A percentile compares a stretch with the other conserved stretches of the same genome.
These are phyloP conservation scores for Berberis vulgaris DNA, from an alignment of 164 flowering plant genomes.

Conservation along the genomic window DNA sequence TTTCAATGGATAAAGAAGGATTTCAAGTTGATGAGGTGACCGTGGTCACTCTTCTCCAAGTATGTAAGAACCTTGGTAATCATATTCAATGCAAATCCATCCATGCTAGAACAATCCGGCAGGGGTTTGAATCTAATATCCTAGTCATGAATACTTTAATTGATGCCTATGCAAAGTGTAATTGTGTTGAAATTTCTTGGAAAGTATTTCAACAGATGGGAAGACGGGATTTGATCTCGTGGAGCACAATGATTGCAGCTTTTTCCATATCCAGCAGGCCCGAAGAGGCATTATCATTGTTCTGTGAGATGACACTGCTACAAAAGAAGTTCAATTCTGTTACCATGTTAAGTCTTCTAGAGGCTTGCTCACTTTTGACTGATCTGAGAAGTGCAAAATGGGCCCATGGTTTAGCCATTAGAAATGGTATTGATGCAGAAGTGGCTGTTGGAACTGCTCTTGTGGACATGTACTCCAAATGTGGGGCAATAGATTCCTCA, in stretches of 20 bases:
- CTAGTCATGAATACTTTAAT: background rate
- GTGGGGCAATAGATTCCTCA: conserved; percentile 55
- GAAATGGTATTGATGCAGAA: conserved; percentile 39
- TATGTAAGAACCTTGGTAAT: conserved; percentile 7
- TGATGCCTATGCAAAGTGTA: conserved; percentile 14
- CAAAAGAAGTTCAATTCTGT: conserved; percentile 34
- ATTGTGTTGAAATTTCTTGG: conserved; percentile 37
- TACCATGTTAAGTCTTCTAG: conserved; percentile 53
- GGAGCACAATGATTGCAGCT: conserved; percentile 21
- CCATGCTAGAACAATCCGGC: background rate
- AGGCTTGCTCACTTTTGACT: conserved; percentile 60
- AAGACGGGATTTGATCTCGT: background rate
- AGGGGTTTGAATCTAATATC: background rate
- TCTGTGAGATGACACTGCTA: conserved; percentile 38
- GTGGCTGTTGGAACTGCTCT: conserved; percentile 68
- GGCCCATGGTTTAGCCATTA: conserved; percentile 69
- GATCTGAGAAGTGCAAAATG: conserved; percentile 43
- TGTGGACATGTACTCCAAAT: conserved; percentile 67
- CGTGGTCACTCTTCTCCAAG: background rate
- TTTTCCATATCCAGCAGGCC: conserved; percentile 56
- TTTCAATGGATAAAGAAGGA: background rate
- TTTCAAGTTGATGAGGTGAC: background rate
- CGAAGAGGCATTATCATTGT: conserved; percentile 54
- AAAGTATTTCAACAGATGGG: conserved; percentile 33
- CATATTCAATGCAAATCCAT: conserved; percentile 11